phyloP scores from a whole-genome alignment of 495 filamentous ascomycete species.

The Aspergillus hancockii region DNA sequence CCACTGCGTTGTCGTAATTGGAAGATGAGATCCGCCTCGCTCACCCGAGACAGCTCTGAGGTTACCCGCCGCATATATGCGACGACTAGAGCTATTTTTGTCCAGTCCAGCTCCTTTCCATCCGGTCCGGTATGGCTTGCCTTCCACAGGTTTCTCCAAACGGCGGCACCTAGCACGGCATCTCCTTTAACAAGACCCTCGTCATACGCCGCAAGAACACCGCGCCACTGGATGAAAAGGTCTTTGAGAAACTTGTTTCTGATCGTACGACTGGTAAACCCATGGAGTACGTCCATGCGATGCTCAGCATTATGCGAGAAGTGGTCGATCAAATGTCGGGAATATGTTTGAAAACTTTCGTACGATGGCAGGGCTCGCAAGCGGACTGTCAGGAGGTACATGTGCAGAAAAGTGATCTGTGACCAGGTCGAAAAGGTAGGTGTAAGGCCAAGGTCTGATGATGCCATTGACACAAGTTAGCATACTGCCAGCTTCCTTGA shows the following conservation, averaged over 20 bases:
- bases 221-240: slow-evolving; percentile 88
- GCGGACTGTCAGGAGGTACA: slow-evolving; percentile 90
- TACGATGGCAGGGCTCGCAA: slow-evolving; percentile 68
- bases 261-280: slow-evolving; percentile 60
- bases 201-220: slow-evolving; percentile 79
- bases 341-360: slow-evolving; percentile 60
- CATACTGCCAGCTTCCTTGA: neutral
- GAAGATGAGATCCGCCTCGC: slow-evolving; percentile 57
- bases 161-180: slow-evolving; percentile 78
- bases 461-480: neutral
- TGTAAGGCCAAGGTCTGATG: slow-evolving; percentile 59
- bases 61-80: slow-evolving; percentile 74
- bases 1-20: slow-evolving; percentile 24
- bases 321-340: slow-evolving; percentile 82
- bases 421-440: slow-evolving; percentile 95
- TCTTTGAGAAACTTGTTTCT: slow-evolving; percentile 90
- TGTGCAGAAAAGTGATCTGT: slow-evolving; percentile 91
- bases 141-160: slow-evolving; percentile 94
- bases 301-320: slow-evolving; percentile 92
- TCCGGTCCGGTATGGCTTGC: slow-evolving; percentile 47
- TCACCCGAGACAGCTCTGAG: slow-evolving; percentile 59
- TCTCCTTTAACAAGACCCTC: slow-evolving; percentile 83
- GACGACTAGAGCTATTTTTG: slow-evolving; percentile 70
- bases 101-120: slow-evolving; percentile 64
- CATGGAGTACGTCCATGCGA: slow-evolving; percentile 75